Base-by-base conservation (phyloP, 2,329 filamentous ascomycete genomes). In the Neonectria hederae region DNA sequence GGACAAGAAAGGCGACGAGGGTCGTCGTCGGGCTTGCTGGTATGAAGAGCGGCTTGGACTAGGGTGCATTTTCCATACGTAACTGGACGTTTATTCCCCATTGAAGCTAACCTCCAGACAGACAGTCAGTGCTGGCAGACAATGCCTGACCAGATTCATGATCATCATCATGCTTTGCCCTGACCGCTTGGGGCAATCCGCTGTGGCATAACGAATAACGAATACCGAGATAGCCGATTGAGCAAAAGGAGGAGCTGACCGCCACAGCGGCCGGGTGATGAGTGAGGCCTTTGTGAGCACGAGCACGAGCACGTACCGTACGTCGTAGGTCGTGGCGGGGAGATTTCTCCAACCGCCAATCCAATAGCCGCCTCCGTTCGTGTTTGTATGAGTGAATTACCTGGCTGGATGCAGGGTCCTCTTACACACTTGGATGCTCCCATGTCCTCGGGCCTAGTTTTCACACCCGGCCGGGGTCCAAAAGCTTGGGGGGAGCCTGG, bases 301-400 rank as follows among this genome's bases (percentile, higher is more conserved):
- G 38, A n/a, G n/a, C n/a, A n/a, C n/a, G n/a, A n/a, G n/a, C 14
- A 19, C 46, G 32, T 40, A 45, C 32, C 32, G 14, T 17, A 35
- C 5, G 32, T 35, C 26, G 60, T 46, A 55, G 43, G 53, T 46
- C 43, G 46, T 45, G 54, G 63, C 57, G 60, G 61, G 45, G 45
- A 60, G 63, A 56, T 59, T 32, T 63, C 32, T 49, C 63, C 59
- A 26, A 42, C 55, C 32, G 30, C 35, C 51, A 54, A 60, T 54
- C 54, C 54, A 35, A 45, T 49, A 32, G 21, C 22, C 52, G 14
- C 35, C 38, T 35, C 35, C 52, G 43, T 70, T 40, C 17, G 49
- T 35, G 38, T 66, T 69, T 71, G 70, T 74, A 74, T 74, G 71
- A 74, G 72, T 74, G 71, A 74, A 74, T 74, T 74, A 67, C 54